Percentiles rank a stretch among this genome's conserved stretches.
Conservation (phyloP, 2,329 filamentous ascomycete species). For the Fusarium dimerum region DNA sequence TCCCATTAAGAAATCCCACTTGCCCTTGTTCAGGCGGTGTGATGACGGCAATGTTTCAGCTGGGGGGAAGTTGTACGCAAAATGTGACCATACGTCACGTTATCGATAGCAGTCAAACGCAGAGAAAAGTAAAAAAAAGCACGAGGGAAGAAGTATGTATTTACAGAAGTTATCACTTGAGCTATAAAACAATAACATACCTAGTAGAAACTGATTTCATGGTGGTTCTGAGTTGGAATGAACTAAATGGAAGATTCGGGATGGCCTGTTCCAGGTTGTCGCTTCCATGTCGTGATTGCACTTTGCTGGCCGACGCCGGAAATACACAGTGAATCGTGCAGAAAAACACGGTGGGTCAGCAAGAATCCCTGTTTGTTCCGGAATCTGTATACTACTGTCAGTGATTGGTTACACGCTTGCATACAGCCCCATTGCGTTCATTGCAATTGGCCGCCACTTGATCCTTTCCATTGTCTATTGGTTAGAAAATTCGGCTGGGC, state of each 20-base stretch:
- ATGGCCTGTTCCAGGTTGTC: background rate
- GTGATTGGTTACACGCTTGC: constrained; percentile 6
- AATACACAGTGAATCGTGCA: background rate
- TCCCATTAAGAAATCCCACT: background rate
- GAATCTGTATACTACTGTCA: background rate
- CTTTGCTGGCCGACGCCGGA: background rate
- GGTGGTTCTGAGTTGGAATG: background rate
- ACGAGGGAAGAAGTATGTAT: background rate
- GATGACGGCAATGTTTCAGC: background rate
- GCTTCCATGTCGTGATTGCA: background rate
- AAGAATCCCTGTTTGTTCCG: background rate
- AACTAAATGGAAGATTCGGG: background rate
- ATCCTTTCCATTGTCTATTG: constrained; percentile 13
- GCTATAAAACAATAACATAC: background rate
- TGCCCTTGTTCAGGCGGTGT: background rate
- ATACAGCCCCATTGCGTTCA: background rate
- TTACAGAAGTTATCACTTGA: background rate
- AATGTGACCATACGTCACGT: background rate
- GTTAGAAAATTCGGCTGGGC: constrained; percentile 16
- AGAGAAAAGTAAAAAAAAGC: background rate
- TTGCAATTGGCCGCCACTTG: background rate
- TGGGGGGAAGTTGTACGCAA: background rate
- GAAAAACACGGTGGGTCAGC: constrained; percentile 6
- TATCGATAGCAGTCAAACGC: background rate
- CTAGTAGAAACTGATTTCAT: background rate